Conservation (phyloP, 208 protist genomes). For the Endotrypanum monterogeii region DNA sequence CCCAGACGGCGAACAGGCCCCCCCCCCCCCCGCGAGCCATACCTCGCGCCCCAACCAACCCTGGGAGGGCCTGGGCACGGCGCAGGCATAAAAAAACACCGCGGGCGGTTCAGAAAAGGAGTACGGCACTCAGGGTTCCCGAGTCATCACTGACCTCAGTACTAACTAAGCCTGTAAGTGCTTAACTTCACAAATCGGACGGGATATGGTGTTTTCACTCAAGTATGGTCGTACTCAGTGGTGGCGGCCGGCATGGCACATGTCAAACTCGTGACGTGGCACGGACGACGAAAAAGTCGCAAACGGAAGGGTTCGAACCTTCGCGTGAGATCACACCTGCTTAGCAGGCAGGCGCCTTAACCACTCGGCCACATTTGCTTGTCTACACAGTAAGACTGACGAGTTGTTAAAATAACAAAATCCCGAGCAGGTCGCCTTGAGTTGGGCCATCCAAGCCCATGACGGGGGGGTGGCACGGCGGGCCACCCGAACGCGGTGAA, state of each 20-base stretch:
- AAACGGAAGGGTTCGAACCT: conserved; percentile 92
- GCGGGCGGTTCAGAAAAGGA: neutral
- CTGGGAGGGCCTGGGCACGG: no score
- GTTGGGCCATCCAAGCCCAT: no score
- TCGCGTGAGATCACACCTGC: conserved; percentile 91
- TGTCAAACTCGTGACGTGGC: no score
- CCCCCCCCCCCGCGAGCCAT: neutral
- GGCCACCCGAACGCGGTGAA: no score
- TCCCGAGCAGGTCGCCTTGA: no score
- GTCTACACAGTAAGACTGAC: neutral
- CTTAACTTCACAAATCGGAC: conserved; percentile 49
- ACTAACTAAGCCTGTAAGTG: conserved; percentile 35
- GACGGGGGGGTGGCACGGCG: neutral
- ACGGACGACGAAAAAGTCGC: conserved; percentile 81
- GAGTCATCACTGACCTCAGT: conserved; percentile 36
- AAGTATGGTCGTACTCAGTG: conserved; percentile 42
- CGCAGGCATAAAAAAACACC: neutral
- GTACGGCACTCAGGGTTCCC: conserved; percentile 28
- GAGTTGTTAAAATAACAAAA: no score
- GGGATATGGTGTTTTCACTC: conserved; percentile 41
- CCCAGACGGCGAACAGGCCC: neutral
- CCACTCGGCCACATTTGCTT: conserved; percentile 89
- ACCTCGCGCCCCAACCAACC: neutral
- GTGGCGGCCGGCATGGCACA: no score
- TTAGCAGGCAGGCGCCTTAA: conserved; percentile 93